Evolutionary conservation across 2,329 filamentous ascomycete genomes (phyloP).

Genomic region (Aspergillus transmontanensis): DNA sequence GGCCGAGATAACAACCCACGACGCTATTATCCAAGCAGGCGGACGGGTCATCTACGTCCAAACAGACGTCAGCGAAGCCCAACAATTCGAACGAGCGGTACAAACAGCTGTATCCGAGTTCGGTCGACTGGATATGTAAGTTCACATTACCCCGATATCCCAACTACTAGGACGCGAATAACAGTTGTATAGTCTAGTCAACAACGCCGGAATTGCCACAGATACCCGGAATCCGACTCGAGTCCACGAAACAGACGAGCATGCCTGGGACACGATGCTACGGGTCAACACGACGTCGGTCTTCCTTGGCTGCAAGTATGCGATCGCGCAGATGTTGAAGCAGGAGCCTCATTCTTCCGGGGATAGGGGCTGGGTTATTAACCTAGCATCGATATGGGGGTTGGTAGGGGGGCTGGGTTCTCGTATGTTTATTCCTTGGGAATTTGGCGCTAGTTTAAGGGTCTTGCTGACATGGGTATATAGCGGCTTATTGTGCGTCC

Average conservation of each 20-base stretch:
- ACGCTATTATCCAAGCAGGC: constrained; percentile 39
- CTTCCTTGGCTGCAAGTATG: constrained; percentile 45
- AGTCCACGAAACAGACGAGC: constrained; percentile 52
- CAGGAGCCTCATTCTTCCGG: constrained; percentile 34
- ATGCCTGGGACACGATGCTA: constrained; percentile 47
- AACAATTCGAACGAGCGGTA: constrained; percentile 42
- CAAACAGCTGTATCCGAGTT: constrained; percentile 36
- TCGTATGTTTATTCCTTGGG: constrained; percentile 11
- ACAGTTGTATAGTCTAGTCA: constrained; percentile 44
- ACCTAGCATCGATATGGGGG: constrained; percentile 31
- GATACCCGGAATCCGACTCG: constrained; percentile 36
- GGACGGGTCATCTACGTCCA: constrained; percentile 47
- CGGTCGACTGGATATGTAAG: constrained; percentile 49
- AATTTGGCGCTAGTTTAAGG: constrained; percentile 9
- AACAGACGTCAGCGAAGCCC: constrained; percentile 45
- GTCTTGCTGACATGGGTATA: constrained; percentile 4
- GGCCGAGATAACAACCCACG: constrained; percentile 36
- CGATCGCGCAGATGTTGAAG: constrained; percentile 37
- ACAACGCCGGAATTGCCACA: constrained; percentile 54
- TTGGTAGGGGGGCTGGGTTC: constrained; percentile 28
- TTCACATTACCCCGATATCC: constrained; percentile 41
- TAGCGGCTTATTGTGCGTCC: constrained; percentile 48
- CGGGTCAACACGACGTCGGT: constrained; percentile 43
- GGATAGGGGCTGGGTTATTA: constrained; percentile 38
- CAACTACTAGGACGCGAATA: constrained; percentile 10